These are phyloP conservation scores for Backusella australiensis DNA, from an alignment of 192 early-diverging fungal genomes.

Conservation along the genomic window DNA sequence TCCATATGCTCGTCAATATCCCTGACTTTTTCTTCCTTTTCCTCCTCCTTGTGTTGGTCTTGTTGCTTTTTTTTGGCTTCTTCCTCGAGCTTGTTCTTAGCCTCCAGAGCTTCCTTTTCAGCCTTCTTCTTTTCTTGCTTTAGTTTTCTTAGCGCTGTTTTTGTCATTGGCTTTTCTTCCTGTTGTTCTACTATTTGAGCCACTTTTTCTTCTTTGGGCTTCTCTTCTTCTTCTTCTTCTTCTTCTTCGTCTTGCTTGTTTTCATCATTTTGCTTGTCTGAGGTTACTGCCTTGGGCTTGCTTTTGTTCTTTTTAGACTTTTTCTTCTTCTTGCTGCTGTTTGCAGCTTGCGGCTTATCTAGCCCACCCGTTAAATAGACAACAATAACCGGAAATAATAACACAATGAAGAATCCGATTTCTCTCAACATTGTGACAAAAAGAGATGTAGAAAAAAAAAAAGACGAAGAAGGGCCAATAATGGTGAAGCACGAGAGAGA, in stretches of 20 bases:
- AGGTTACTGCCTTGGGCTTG: background rate
- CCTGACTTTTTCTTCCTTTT: background rate
- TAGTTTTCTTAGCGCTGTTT: background rate
- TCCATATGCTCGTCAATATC: slow-evolving; percentile 33
- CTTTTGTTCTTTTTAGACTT: slow-evolving; percentile 4
- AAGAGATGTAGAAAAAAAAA: background rate
- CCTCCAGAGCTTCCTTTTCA: background rate
- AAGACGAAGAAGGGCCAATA: background rate
- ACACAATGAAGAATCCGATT: slow-evolving; percentile 21
- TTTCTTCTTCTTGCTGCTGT: slow-evolving; percentile 26
- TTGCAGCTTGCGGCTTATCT: background rate
- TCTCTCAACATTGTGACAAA: slow-evolving; percentile 11
- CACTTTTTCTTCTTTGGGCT: background rate
- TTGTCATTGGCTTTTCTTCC: background rate
- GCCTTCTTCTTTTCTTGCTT: slow-evolving; percentile 1
- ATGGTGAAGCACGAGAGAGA: background rate
- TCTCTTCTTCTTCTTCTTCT: background rate
- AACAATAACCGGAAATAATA: slow-evolving; percentile 21
- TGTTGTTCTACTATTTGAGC: background rate
- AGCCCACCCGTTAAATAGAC: background rate
- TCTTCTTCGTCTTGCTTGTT: background rate
- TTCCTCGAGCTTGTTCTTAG: background rate
- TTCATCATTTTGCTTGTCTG: background rate
- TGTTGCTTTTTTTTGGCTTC: background rate
- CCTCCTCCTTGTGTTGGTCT: background rate